Conservation (phyloP, 352 stramenopile genomes). For the Phytophthora syringae region DNA sequence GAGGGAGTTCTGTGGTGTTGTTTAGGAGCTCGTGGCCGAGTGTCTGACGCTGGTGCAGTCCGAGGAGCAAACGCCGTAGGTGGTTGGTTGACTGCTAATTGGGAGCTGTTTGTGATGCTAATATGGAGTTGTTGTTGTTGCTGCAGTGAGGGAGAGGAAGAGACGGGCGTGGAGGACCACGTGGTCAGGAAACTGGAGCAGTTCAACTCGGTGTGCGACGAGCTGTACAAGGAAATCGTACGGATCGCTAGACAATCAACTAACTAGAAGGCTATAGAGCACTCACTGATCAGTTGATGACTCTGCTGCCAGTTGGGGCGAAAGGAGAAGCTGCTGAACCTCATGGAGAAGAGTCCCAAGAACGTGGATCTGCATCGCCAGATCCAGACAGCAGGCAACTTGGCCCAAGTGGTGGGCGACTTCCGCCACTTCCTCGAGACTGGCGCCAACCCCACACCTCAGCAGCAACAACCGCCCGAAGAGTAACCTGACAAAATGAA, state of each 20-base stretch:
- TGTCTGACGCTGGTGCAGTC: constrained; percentile 80
- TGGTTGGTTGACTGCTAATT: constrained; percentile 2
- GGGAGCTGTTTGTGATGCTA: not conserved
- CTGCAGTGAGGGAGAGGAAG: constrained; percentile 40
- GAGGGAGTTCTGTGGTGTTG: constrained; percentile 12
- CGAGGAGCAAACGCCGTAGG: constrained; percentile 75
- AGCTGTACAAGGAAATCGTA: constrained; percentile 91
- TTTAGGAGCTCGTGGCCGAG: constrained; percentile 75
- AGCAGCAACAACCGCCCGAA: constrained; percentile 33
- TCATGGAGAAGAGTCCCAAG: constrained; percentile 87
- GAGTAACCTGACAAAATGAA: constrained; percentile 39
- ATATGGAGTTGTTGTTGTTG: not conserved
- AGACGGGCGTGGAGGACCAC: constrained; percentile 64
- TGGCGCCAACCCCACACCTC: constrained; percentile 42
- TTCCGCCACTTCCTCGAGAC: constrained; percentile 87
- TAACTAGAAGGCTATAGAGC: not conserved
- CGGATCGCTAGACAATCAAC: constrained; percentile 9
- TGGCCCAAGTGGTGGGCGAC: constrained; percentile 84
- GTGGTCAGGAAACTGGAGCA: constrained; percentile 89
- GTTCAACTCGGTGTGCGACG: constrained; percentile 89
- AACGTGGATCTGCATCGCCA: constrained; percentile 87
- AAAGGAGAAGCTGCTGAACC: constrained; percentile 85
- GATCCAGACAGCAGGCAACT: constrained; percentile 85
- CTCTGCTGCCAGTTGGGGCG: constrained; percentile 63
- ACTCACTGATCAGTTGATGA: constrained; percentile 12